A percentile compares a stretch with the other conserved stretches of the same genome.
phyloP scores from a whole-genome alignment of 192 early-diverging fungal species.

The Linnemannia exigua region DNA sequence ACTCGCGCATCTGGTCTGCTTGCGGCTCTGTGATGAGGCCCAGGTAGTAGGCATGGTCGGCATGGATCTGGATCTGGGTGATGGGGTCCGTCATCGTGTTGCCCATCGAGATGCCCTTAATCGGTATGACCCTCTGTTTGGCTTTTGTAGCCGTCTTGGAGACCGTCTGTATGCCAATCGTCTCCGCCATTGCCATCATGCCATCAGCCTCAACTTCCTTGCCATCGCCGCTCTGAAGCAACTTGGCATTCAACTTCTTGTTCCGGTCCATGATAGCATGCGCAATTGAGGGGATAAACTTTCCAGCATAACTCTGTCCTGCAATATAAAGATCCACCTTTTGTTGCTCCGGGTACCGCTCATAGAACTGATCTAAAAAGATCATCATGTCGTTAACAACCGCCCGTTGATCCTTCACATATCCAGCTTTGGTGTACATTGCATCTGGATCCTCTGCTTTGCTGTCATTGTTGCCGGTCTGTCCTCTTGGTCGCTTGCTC shows the following conservation, averaged over 20 bases:
- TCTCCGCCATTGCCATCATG: conserved; percentile 7
- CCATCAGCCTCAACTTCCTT: conserved; percentile 6
- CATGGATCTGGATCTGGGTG: conserved; percentile 66
- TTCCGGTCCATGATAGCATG: conserved; percentile 70
- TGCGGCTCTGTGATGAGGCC: background rate
- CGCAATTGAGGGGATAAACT: conserved; percentile 79
- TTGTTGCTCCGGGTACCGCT: conserved; percentile 68
- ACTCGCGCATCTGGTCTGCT: conserved; percentile 5
- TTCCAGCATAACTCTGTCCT: conserved; percentile 72
- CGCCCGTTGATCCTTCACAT: conserved; percentile 72
- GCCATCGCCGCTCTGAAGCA: background rate
- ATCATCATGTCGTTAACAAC: conserved; percentile 74
- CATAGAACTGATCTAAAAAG: conserved; percentile 78
- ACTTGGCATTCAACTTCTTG: conserved; percentile 16
- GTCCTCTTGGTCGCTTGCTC: conserved; percentile 3
- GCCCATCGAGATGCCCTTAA: conserved; percentile 69
- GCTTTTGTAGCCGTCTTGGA: no score
- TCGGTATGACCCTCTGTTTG: background rate
- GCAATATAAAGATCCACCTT: conserved; percentile 72
- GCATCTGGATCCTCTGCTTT: background rate
- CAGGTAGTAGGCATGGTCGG: conserved; percentile 63
- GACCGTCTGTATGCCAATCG: background rate
- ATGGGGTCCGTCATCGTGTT: conserved; percentile 75
- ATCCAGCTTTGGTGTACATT: conserved; percentile 63
- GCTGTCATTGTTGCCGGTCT: conserved; percentile 11